phyloP scores from a whole-genome alignment of 2,329 filamentous ascomycete species.

The Aureobasidium sp. region DNA sequence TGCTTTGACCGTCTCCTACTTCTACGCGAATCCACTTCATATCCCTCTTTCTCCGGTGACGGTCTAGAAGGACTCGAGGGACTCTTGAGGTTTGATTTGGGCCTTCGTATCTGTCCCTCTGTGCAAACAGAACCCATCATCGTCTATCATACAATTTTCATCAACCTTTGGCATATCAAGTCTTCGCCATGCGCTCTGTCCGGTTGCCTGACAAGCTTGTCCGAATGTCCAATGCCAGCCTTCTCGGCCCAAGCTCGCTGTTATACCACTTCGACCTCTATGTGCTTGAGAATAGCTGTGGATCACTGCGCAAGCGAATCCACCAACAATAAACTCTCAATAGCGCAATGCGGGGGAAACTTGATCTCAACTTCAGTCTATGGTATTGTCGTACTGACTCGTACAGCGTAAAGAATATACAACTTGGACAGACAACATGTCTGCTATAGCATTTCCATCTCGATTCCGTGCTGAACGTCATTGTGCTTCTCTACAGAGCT shows the following conservation, averaged over 20 bases:
- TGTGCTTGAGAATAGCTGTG: background rate
- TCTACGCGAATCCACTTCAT: background rate
- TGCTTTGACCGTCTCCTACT: slow-evolving; percentile 6
- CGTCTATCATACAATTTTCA: background rate
- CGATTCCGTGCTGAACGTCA: background rate
- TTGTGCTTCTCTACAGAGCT: background rate
- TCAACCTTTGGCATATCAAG: background rate
- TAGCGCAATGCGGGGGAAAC: slow-evolving; percentile 5
- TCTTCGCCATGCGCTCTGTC: background rate
- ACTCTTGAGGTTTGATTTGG: background rate
- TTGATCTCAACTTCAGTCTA: background rate
- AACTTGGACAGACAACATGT: background rate
- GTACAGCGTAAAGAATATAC: background rate
- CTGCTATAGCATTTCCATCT: background rate
- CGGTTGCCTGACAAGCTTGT: background rate
- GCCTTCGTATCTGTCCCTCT: background rate
- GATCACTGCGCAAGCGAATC: slow-evolving; percentile 4
- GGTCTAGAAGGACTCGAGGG: background rate
- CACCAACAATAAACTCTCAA: background rate
- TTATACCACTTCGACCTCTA: slow-evolving; percentile 1
- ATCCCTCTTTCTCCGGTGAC: background rate
- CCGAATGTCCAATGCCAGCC: background rate
- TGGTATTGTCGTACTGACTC: background rate
- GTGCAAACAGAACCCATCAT: background rate
- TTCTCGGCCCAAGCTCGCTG: slow-evolving; percentile 1